Evolutionary conservation across 192 early-diverging fungal genomes (phyloP).

Genomic region (Umbelopsis sp.): DNA sequence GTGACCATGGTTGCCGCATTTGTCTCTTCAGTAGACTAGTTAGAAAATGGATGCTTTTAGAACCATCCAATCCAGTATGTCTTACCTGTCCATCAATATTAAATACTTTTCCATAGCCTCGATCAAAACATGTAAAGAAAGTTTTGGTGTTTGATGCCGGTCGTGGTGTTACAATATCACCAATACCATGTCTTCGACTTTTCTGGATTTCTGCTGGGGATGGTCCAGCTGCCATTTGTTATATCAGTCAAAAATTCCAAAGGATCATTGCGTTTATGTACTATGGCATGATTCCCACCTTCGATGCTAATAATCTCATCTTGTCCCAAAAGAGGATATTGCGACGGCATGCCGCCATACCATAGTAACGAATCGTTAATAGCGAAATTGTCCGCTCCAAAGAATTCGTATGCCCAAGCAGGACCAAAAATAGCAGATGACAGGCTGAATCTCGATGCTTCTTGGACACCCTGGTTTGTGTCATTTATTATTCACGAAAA

Average conservation of each 20-base stretch:
- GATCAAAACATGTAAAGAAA: conserved; percentile 21
- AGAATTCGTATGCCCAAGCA: conserved; percentile 64
- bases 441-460: conserved; percentile 41
- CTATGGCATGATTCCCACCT: neutral
- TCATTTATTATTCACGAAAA: neutral
- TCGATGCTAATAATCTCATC: neutral
- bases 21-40: conserved; percentile 29
- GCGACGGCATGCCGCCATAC: conserved; percentile 35
- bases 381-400: conserved; percentile 49
- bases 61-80: neutral
- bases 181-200: neutral
- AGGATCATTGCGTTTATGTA: neutral
- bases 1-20: conserved; percentile 43
- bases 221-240: conserved; percentile 8
- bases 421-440: conserved; percentile 64
- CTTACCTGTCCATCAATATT: conserved; percentile 6
- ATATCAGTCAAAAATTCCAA: conserved; percentile 1
- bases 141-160: neutral
- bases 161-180: neutral
- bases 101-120: conserved; percentile 10
- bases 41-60: neutral
- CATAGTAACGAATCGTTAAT: conserved; percentile 57
- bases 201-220: neutral
- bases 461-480: conserved; percentile 47
- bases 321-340: neutral